Base-by-base conservation (phyloP, 805 yeast species). In the Henningerozyma blattae region DNA sequence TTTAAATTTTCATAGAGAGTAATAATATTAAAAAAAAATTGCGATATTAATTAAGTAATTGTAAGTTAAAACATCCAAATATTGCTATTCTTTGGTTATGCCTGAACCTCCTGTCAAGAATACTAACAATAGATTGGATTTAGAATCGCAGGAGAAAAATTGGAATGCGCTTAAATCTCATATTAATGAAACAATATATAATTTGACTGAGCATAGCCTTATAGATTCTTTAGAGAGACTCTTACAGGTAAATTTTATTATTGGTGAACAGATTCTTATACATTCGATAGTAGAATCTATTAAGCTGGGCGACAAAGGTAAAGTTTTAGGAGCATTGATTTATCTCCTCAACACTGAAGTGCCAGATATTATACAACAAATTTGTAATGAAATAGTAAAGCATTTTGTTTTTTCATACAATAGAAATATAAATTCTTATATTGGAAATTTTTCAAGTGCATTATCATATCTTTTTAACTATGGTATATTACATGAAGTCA, bases 301-400 rank as follows among this genome's bases (percentile, higher is more conserved):
- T 45, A 46, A 62, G 12, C 51, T 47, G 6, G 61, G 74, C 12
- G 34, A 38, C 8, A 17, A 28, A 2, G 65, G 80, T 0, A 54
- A 71, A 0, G 64, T 68, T 1, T 76, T 69, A 43, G 73, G 86
- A 0, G 59, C 80, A 1, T 45, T 85, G 24, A 64, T 70, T 0
- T 65, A 77, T 2, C 65, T 77, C 1, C 33, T 85, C 9, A 79
- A 81, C 52, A 67, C 80, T 4, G 72, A 77, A 42, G 51, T 82
- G 3, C 91, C 93, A 0, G 69, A 69, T 24, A 56, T 83, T 14
- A 94, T 94, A 2, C 68, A 68, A 36, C 50, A 77, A 4, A 41
- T 81, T 22, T 50, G 67, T 0, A 47, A 64, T 7, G 61, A 91
- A 39, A 53, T 77, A 18, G 59, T 79, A 1, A 45, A 75, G 3